Conservation (phyloP, 75 land plant species). For the Selaginella tamariscina region DNA sequence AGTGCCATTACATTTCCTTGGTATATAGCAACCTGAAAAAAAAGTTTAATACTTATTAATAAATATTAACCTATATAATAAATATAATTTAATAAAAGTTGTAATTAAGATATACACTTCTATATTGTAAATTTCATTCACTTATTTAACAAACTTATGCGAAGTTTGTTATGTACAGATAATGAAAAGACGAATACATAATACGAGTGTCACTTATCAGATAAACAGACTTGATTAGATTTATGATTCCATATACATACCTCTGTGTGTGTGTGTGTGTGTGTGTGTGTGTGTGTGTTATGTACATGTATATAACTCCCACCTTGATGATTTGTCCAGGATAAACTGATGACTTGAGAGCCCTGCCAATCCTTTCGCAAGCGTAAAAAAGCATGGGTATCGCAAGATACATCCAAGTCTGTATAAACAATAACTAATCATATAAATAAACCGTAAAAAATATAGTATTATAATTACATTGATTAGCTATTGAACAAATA, state of each 20-base stretch:
- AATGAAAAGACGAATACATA: too few species aligned
- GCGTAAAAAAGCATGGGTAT: not conserved
- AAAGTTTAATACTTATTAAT: too few species aligned
- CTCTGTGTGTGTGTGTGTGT: too few species aligned
- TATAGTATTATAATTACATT: not conserved
- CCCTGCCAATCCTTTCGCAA: conserved; percentile 3
- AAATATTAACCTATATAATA: too few species aligned
- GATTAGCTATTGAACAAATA: not conserved
- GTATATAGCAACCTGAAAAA: conserved; percentile 3
- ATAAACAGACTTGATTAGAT: too few species aligned
- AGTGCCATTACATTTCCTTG: not conserved
- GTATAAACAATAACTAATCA: conserved; percentile 14
- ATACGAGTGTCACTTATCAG: too few species aligned
- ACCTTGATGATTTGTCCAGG: conserved; percentile 1
- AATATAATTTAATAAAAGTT: too few species aligned
- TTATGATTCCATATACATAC: not conserved
- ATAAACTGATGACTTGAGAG: not conserved
- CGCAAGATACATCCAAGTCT: conserved; percentile 12
- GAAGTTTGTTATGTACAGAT: too few species aligned
- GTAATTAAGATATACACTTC: too few species aligned
- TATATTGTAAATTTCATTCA: too few species aligned
- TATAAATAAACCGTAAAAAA: not conserved
- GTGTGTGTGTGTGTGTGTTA: too few species aligned
- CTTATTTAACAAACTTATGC: too few species aligned
- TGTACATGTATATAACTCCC: not conserved